Evolutionary conservation across 805 yeast genomes (phyloP).

Genomic region (Candida silvicultrix): DNA sequence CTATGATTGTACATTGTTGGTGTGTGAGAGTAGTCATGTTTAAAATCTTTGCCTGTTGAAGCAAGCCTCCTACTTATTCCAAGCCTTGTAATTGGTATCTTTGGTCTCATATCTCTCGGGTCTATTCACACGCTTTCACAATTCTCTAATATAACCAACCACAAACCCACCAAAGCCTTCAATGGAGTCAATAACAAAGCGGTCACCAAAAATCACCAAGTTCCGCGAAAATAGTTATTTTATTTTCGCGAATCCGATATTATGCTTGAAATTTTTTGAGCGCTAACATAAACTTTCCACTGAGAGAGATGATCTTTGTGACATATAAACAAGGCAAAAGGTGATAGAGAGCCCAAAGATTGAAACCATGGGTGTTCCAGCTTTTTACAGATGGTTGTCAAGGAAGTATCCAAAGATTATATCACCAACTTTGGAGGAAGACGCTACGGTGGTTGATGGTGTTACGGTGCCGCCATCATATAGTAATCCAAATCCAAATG

Average conservation of each 20-base stretch:
- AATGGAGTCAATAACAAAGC: neutral
- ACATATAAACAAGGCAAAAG: neutral
- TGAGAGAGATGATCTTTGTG: no score
- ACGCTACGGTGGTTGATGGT: constrained; percentile 51
- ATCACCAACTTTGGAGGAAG: constrained; percentile 81
- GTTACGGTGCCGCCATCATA: constrained; percentile 60
- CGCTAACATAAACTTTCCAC: neutral
- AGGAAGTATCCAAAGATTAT: constrained; percentile 90
- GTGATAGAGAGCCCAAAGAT: no score
- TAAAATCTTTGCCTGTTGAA: neutral
- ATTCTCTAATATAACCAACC: no score
- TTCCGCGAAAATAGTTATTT: no score
- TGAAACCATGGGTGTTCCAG: constrained; percentile 93
- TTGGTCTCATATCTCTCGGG: neutral
- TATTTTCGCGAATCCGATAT: neutral
- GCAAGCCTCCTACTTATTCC: neutral
- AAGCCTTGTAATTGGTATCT: neutral
- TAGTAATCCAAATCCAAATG: constrained; percentile 81
- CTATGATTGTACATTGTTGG: constrained; percentile 17
- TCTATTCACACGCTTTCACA: neutral
- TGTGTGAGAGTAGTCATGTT: constrained; percentile 17
- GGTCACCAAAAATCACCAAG: neutral
- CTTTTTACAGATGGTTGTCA: constrained; percentile 94
- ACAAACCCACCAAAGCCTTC: neutral
- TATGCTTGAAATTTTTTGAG: neutral